These are phyloP conservation scores for Hymenoscyphus infarciens DNA, from an alignment of 2,329 filamentous ascomycete genomes.

Conservation along the genomic window DNA sequence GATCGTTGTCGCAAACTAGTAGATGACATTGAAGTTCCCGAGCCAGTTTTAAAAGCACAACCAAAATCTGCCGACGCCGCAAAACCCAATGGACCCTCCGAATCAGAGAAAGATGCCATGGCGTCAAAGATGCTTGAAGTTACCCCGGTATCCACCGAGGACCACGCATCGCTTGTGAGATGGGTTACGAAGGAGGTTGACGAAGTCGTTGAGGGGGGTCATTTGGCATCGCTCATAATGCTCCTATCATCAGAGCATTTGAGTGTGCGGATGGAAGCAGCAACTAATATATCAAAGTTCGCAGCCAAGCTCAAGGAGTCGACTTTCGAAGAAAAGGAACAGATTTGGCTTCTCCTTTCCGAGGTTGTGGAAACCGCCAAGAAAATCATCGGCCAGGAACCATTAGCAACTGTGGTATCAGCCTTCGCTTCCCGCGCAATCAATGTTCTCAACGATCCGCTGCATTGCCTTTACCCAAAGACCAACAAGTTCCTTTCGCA, in stretches of 20 bases:
- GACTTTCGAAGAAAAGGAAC: slow-evolving; percentile 69
- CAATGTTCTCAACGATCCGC: slow-evolving; percentile 67
- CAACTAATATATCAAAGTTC: slow-evolving; percentile 65
- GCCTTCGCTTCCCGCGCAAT: slow-evolving; percentile 71
- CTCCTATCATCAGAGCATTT: slow-evolving; percentile 72
- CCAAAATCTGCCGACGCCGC: background rate
- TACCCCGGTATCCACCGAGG: slow-evolving; percentile 29
- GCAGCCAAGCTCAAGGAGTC: slow-evolving; percentile 62
- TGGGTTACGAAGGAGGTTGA: slow-evolving; percentile 78
- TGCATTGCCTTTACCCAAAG: slow-evolving; percentile 81
- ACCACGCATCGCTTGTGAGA: slow-evolving; percentile 51
- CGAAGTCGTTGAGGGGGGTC: slow-evolving; percentile 74
- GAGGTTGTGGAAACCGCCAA: slow-evolving; percentile 75
- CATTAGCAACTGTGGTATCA: slow-evolving; percentile 70
- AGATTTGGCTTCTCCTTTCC: slow-evolving; percentile 74
- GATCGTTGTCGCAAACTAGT: slow-evolving; percentile 28
- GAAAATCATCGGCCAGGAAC: slow-evolving; percentile 48
- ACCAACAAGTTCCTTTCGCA: slow-evolving; percentile 80
- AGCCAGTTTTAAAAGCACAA: slow-evolving; percentile 6
- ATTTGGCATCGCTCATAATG: slow-evolving; percentile 65
- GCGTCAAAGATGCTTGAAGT: slow-evolving; percentile 20
- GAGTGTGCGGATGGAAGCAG: slow-evolving; percentile 75
- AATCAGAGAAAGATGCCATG: slow-evolving; percentile 20
- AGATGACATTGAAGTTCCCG: slow-evolving; percentile 26
- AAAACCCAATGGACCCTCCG: slow-evolving; percentile 10